Evolutionary conservation across 495 filamentous ascomycete genomes (phyloP).

Genomic region (Schizothecium vesticola): DNA sequence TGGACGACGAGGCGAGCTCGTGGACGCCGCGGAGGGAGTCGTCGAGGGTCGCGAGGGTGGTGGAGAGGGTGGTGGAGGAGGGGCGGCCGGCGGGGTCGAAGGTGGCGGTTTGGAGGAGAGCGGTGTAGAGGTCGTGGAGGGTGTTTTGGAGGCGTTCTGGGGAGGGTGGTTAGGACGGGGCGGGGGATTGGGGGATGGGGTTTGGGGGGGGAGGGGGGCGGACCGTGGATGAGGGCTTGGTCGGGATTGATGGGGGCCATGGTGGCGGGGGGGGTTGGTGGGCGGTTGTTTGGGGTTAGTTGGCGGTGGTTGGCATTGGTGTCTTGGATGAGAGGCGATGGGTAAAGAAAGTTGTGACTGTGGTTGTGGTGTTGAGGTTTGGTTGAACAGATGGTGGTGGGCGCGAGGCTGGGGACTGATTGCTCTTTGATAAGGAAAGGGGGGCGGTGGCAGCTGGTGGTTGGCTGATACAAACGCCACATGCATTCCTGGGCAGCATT

Average conservation of each 20-base stretch:
- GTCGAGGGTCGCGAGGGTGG: constrained; percentile 35
- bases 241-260: constrained; percentile 48
- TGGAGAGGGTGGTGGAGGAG: constrained; percentile 39
- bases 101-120: constrained; percentile 64
- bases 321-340: neutral
- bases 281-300: no score
- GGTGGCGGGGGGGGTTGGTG: constrained; percentile 2
- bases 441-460: neutral
- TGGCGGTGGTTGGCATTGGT: neutral
- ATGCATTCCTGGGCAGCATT: neutral
- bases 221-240: constrained; percentile 44
- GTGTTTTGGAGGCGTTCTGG: constrained; percentile 60
- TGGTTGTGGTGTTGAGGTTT: neutral
- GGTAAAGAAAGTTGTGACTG: neutral
- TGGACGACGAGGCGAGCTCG: constrained; percentile 51
- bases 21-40: constrained; percentile 25
- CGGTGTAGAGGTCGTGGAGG: constrained; percentile 82
- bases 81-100: constrained; percentile 64
- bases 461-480: neutral
- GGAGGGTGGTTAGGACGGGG: neutral
- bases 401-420: neutral
- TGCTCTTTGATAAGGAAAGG: neutral
- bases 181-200: neutral
- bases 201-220: constrained; percentile 1
- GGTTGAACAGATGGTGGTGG: neutral